A percentile compares a stretch with the other conserved stretches of the same genome.
phyloP scores from a whole-genome alignment of 129 eudicot genomes.

The Helichrysum umbraculigerum region DNA sequence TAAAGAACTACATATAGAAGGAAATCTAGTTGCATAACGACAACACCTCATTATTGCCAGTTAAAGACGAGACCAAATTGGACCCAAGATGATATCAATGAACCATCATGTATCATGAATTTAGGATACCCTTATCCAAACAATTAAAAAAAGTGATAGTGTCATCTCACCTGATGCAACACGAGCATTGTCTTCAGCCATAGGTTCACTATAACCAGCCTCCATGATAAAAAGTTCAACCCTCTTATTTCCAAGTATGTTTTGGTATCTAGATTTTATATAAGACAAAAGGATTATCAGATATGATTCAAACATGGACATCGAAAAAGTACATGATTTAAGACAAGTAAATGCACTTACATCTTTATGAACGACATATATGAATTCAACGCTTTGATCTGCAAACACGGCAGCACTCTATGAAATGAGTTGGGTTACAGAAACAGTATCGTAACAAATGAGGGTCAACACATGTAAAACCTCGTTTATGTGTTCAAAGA shows the following conservation, averaged over 20 bases:
- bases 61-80: neutral
- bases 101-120: neutral
- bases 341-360: slow-evolving; percentile 47
- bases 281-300: neutral
- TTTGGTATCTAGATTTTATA: slow-evolving; percentile 70
- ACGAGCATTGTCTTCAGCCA: slow-evolving; percentile 80
- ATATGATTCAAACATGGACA: neutral
- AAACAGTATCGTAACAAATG: neutral
- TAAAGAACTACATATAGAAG: neutral
- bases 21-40: neutral
- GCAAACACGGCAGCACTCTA: slow-evolving; percentile 45
- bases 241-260: slow-evolving; percentile 89
- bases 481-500: neutral
- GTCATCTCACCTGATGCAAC: slow-evolving; percentile 66
- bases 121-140: neutral
- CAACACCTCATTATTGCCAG: neutral
- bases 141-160: neutral
- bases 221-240: slow-evolving; percentile 96
- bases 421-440: slow-evolving; percentile 1
- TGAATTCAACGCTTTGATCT: slow-evolving; percentile 96
- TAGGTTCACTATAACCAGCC: slow-evolving; percentile 77
- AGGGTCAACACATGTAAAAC: neutral
- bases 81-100: neutral
- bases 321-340: neutral
- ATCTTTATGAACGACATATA: slow-evolving; percentile 94